Evolutionary conservation across 495 filamentous ascomycete genomes (phyloP).

Genomic region (Penicillium steckii): DNA sequence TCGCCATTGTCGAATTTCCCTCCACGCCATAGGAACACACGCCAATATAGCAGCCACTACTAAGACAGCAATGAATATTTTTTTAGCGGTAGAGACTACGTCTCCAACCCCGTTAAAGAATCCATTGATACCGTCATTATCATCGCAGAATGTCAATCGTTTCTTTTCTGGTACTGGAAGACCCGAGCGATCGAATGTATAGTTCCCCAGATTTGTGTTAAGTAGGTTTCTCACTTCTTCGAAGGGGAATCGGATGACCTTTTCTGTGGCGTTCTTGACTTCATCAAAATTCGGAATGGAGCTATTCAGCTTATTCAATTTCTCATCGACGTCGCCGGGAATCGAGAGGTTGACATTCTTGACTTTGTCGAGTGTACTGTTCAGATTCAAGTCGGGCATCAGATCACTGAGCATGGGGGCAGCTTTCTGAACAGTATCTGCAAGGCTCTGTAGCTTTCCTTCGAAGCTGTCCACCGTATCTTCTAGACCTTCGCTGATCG

Average conservation of each 20-base stretch:
- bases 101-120: constrained; percentile 76
- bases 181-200: constrained; percentile 70
- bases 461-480: constrained; percentile 56
- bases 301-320: constrained; percentile 65
- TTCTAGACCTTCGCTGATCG: constrained; percentile 62
- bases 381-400: constrained; percentile 59
- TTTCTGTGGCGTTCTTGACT: constrained; percentile 73
- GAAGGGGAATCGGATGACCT: constrained; percentile 73
- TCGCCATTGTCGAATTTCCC: constrained; percentile 78
- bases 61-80: constrained; percentile 71
- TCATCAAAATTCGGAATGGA: constrained; percentile 80
- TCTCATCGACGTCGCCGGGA: constrained; percentile 59
- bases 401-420: constrained; percentile 30
- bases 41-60: constrained; percentile 66
- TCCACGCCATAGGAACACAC: constrained; percentile 72
- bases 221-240: constrained; percentile 69
- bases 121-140: constrained; percentile 76
- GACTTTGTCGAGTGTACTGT: constrained; percentile 58
- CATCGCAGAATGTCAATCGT: constrained; percentile 80
- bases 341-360: constrained; percentile 60
- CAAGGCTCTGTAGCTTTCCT: constrained; percentile 58
- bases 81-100: constrained; percentile 60
- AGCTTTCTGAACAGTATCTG: constrained; percentile 40
- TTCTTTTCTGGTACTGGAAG: constrained; percentile 83
- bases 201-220: constrained; percentile 62